Evolutionary conservation across 176 grass and related monocot genomes (phyloP), one percentile per base, ranked within the genome.

Genomic region (Paspalum notatum): DNA sequence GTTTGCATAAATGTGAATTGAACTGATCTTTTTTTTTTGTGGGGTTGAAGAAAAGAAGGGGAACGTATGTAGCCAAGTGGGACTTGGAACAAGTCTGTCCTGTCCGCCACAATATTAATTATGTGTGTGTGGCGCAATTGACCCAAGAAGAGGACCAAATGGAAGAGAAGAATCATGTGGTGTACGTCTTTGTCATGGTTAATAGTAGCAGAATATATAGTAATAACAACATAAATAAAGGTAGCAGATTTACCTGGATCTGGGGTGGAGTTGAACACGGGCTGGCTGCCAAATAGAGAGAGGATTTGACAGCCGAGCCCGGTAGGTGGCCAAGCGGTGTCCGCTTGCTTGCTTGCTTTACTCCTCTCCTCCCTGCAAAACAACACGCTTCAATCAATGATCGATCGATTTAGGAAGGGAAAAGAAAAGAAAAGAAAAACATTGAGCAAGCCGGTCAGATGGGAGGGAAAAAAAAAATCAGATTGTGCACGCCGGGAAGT

Each of bases 231-330:
- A 44, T 63, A 0, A 70, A 43, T 7, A 41, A 78, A 66, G 59
- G 67, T 21, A 38, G 39, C 38, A 32, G 68, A 58, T 20, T 80
- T 84, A 88, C 75, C 76, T 54, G 1, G 32, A 32, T 32, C 3
- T 32, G 72, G 32, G 26, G 9, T 53, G 82, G 71, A 69, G 13
- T 43, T 80, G 87, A 62, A 48, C 45, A 8, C 44, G 80, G 80
- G 71, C 47, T 79, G 84, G 77, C 82, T 84, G 80, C 53, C 87
- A 87, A 90, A 80, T 67, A 17, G 61, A 22, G 47, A 75, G 61
- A 22, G 47, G 69, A 85, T 89, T 88, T 84, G 87, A 85, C 87
- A 87, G 85, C 91, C 91, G 38, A 84, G 84, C 87, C 87, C 83
- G 50, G 68, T 43, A 18, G 62, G 13, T 45, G 79, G 13, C 54